Evolutionary conservation across 1,284 basidiomycete genomes (phyloP), one percentile per base, ranked within the genome.

Genomic region (Heterobasidion annosum): DNA sequence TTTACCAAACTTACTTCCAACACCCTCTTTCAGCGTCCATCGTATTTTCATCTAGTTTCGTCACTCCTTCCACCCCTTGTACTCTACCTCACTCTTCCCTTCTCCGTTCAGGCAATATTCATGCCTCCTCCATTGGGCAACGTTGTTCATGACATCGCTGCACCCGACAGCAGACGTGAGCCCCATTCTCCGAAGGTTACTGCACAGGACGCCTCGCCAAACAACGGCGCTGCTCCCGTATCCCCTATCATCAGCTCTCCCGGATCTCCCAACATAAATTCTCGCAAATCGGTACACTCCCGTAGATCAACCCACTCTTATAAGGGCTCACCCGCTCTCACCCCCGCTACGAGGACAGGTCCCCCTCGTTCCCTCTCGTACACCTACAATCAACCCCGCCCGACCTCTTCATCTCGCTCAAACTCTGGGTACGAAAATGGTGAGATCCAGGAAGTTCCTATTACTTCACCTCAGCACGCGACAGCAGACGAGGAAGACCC

Each of bases 301-400:
- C 47, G 47, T 33, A 48, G 32, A 33, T 48, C 47, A 8, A 15
- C 44, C 16, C 57, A 56, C 46, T 54, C 54, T 9, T 54, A 57
- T 48, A 58, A 56, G 33, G 52, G 60, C 45, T 40, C 59, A 62
- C 45, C 64, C 66, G 33, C 73, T 68, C 44, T 69, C 57, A 84
- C 84, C 0, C 87, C 87, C 10, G 79, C 83, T 4, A 70, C 72
- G 50, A 75, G 86, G 49, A 88, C 85, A 5, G 87, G 87, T 16
- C 85, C 86, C 45, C 87, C 87, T 8, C 76, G 87, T 42, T 86
- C 87, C 0, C 71, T 89, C 37, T 85, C 84, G 1, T 84, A 81
- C 64, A 76, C 74, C 19, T 80, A 82, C 60, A 75, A 79, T n/a
- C 66, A 78, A 16, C 69, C 78, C 1, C 66, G 65, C 53, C 77